These are phyloP conservation scores for Aquilaria yunnanensis DNA, from an alignment of 345 rosid genomes.

Conservation along the genomic window DNA sequence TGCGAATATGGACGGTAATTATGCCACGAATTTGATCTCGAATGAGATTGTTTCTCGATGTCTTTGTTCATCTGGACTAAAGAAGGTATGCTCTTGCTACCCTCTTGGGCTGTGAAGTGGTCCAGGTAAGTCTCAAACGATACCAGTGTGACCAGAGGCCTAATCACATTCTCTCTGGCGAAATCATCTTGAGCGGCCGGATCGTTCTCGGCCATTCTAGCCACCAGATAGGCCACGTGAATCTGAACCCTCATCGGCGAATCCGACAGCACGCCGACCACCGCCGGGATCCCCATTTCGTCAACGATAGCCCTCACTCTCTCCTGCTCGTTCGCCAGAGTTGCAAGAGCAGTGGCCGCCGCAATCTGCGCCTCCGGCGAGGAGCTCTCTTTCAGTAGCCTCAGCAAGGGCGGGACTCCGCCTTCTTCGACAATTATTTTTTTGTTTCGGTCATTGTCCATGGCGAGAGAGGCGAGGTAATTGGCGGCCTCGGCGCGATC, in stretches of 20 bases:
- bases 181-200: conserved; percentile 69
- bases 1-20: conserved; percentile 26
- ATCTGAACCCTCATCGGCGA: conserved; percentile 67
- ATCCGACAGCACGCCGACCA: conserved; percentile 61
- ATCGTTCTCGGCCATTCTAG: conserved; percentile 72
- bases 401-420: conserved; percentile 62
- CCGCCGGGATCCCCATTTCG: conserved; percentile 52
- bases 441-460: conserved; percentile 79
- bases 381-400: conserved; percentile 53
- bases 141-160: conserved; percentile 71
- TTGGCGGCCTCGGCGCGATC: conserved; percentile 80
- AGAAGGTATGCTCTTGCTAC: conserved; percentile 52
- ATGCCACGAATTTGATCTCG: conserved; percentile 15
- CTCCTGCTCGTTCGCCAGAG: conserved; percentile 53
- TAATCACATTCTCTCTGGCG: conserved; percentile 72
- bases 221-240: conserved; percentile 54
- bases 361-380: conserved; percentile 71
- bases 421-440: conserved; percentile 86
- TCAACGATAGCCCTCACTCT: conserved; percentile 51
- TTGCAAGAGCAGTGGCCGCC: conserved; percentile 35
- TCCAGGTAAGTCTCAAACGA: conserved; percentile 59
- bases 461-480: conserved; percentile 57
- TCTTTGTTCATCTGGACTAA: conserved; percentile 70
- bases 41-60: conserved; percentile 21
- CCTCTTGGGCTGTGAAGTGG: conserved; percentile 23